These are phyloP conservation scores for Chaetomium olivaceum DNA, from an alignment of 2,329 filamentous ascomycete species.

Conservation along the genomic window DNA sequence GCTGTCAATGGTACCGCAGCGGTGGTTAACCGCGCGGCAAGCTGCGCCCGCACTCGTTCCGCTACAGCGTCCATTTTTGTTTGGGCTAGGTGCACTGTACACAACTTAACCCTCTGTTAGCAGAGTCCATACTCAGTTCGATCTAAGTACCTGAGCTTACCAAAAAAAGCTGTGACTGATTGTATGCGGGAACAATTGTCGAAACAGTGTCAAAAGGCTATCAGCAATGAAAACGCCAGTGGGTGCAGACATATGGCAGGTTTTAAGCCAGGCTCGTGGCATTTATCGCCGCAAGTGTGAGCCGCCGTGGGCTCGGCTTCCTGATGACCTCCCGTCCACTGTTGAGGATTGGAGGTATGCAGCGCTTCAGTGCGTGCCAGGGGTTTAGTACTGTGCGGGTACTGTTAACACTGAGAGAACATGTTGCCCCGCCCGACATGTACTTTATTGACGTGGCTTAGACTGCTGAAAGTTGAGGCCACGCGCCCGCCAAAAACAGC, in stretches of 20 bases:
- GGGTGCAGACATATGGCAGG: conserved; percentile 14
- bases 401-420: conserved; percentile 5
- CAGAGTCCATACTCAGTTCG: conserved; percentile 13
- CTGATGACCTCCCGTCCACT: conserved; percentile 12
- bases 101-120: neutral
- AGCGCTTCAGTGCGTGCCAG: conserved; percentile 12
- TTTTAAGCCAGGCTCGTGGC: conserved; percentile 21
- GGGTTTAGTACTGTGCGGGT: conserved; percentile 10
- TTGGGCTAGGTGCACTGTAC: neutral
- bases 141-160: conserved; percentile 19
- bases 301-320: conserved; percentile 13
- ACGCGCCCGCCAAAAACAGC: neutral
- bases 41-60: conserved; percentile 6
- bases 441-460: neutral
- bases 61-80: conserved; percentile 6
- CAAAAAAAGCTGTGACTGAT: conserved; percentile 11
- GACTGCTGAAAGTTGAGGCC: conserved; percentile 2
- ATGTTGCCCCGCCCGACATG: conserved; percentile 11
- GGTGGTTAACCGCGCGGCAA: conserved; percentile 1
- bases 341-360: conserved; percentile 16
- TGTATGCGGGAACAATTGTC: conserved; percentile 14
- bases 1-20: conserved; percentile 13
- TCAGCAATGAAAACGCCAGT: conserved; percentile 13
- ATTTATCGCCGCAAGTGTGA: conserved; percentile 15
- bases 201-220: conserved; percentile 14